Base-by-base conservation (phyloP, 768 basidiomycete species). In the Ephemerocybe angulata region DNA sequence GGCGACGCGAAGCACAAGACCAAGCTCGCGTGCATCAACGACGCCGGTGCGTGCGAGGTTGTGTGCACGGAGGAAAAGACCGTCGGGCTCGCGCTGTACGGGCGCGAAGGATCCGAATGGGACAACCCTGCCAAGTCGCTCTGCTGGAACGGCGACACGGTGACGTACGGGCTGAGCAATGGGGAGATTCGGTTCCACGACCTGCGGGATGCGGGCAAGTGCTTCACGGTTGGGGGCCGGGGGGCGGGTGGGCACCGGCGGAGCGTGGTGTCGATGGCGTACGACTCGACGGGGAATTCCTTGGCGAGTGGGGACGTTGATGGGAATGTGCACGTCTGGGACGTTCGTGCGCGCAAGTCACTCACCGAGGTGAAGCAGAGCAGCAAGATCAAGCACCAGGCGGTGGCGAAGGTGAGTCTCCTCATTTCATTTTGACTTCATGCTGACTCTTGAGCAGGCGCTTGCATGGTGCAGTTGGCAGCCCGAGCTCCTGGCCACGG, bases 391-490 rank as follows among this genome's bases (percentile, higher is more conserved):
- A 77, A 77, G 63, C 88, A 90, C 64, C 84, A 86, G 62, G 79
- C 81, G 15, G 79, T 82, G 0, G 73, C 85, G 40, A 77, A 78
- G 60, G 83, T 83, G 60, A 28, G 21, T 54, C 50, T 41, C 3
- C 53, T 40, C 35, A 35, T 35, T 29, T 25, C 22, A 27, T 21
- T 49, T 10, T 25, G 47, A n/a, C n/a, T 38, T 47, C 21, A 50
- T 37, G 17, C 27, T 53, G 57, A 7, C 41, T n/a, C 51, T 55
- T 44, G 25, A 43, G 21, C 58, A 90, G 88, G 89, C 90, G 0
- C 74, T 95, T 47, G 85, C 88, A 0, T 95, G 92, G 88, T 92
- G 87, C 60, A 87, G 90, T 0, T 94, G 93, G 93, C 84, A 88
- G 64, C 76, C 83, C 0, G 84, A 85, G 10, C 74, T 93, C 3